Conservation (phyloP, 73 alveolate genomes). For the Tetrahymena thermophila region DNA sequence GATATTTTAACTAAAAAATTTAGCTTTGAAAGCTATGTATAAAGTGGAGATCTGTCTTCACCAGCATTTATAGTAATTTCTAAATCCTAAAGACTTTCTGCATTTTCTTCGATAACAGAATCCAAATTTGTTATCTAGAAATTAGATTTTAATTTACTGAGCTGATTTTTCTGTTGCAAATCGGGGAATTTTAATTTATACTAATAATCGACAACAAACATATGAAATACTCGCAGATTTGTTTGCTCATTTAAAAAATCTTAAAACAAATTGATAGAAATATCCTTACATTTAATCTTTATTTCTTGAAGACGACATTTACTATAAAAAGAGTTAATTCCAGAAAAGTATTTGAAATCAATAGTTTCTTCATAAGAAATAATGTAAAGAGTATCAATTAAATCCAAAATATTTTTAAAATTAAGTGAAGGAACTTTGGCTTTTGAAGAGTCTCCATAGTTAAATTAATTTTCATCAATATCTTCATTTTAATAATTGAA, state of each 20-base stretch:
- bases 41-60: not conserved
- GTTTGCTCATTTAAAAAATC: not conserved
- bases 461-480: not conserved
- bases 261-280: not conserved
- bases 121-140: not conserved
- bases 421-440: not conserved
- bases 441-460: not conserved
- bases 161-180: not conserved
- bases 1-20: not conserved
- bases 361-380: not conserved
- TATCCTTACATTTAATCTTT: not conserved
- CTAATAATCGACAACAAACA: not conserved
- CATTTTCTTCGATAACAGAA: not conserved
- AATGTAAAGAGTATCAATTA: not conserved
- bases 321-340: not conserved
- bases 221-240: not conserved
- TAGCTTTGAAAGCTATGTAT: not conserved
- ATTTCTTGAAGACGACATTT: not conserved
- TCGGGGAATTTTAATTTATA: not conserved
- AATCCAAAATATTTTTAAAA: not conserved
- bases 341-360: not conserved
- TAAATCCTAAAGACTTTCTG: not conserved
- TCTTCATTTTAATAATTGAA: not conserved
- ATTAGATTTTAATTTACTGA: not conserved
- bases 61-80: not conserved